Evolutionary conservation across 1,284 basidiomycete genomes (phyloP).

Genomic region (Meira miltonrushii): DNA sequence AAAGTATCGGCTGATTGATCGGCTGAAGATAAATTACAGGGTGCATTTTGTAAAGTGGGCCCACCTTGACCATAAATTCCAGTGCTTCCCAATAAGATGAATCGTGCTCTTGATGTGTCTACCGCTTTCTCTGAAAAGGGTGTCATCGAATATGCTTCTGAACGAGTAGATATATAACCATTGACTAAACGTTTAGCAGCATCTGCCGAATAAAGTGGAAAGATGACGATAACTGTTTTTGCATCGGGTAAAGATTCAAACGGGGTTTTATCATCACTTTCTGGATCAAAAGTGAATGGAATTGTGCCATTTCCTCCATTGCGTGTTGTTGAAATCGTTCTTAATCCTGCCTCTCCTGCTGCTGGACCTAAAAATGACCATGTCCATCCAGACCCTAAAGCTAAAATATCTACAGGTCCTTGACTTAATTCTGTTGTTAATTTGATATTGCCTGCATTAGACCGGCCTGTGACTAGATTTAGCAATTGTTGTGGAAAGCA

Average conservation of each 20-base stretch:
- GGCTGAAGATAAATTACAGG: conserved; percentile 18
- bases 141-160: conserved; percentile 3
- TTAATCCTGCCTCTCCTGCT: conserved; percentile 44
- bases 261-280: conserved; percentile 47
- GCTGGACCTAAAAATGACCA: conserved; percentile 63
- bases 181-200: conserved; percentile 29
- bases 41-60: conserved; percentile 22
- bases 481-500: neutral
- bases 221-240: conserved; percentile 62
- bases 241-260: conserved; percentile 60
- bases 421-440: neutral
- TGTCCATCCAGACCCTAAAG: conserved; percentile 68
- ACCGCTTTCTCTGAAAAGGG: no score
- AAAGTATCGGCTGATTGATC: neutral
- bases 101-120: conserved; percentile 9
- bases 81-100: conserved; percentile 42
- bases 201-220: conserved; percentile 49
- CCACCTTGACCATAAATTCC: conserved; percentile 34
- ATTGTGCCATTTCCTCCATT: conserved; percentile 55
- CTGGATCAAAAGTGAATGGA: conserved; percentile 48
- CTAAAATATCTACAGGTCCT: conserved; percentile 59
- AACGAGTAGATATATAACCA: conserved; percentile 17
- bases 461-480: neutral
- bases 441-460: neutral
- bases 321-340: conserved; percentile 57